A percentile compares a stretch with the other conserved stretches of the same genome.
phyloP scores from a whole-genome alignment of 208 protist genomes.

The Trypanosomatidae sp. region DNA sequence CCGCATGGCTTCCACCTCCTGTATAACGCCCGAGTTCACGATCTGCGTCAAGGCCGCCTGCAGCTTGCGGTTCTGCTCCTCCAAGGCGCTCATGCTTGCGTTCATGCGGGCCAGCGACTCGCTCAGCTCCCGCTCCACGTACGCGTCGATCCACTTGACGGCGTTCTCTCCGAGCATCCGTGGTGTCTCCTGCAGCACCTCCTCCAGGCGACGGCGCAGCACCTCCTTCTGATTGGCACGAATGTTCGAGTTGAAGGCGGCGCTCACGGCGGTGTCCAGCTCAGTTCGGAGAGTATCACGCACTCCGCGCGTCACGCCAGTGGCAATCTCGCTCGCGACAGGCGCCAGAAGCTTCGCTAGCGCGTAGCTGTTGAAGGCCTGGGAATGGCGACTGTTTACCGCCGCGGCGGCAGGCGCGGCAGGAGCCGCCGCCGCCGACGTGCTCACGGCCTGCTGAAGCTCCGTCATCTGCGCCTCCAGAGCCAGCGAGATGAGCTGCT shows the following conservation, averaged over 20 bases:
- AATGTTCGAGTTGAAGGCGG: constrained; percentile 46
- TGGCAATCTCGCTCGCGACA: constrained; percentile 62
- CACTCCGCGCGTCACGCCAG: constrained; percentile 66
- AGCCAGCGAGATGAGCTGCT: constrained; percentile 76
- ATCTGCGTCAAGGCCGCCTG: constrained; percentile 57
- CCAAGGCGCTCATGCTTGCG: constrained; percentile 40
- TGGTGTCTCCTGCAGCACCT: constrained; percentile 60
- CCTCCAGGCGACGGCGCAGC: constrained; percentile 70
- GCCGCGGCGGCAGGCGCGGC: not conserved
- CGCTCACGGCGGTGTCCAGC: constrained; percentile 65
- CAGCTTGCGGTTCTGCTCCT: constrained; percentile 67
- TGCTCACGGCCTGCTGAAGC: constrained; percentile 42
- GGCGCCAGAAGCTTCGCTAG: constrained; percentile 51
- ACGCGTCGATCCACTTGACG: constrained; percentile 41
- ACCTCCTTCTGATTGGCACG: constrained; percentile 56
- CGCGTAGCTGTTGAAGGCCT: constrained; percentile 72
- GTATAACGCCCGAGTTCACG: constrained; percentile 35
- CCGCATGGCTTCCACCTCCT: constrained; percentile 62
- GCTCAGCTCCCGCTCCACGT: constrained; percentile 55
- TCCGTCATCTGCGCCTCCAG: constrained; percentile 92
- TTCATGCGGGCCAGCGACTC: constrained; percentile 52
- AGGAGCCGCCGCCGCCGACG: not conserved
- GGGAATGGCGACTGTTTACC: constrained; percentile 12
- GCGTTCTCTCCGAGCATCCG: constrained; percentile 56
- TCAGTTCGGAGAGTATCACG: constrained; percentile 56